Base-by-base conservation (phyloP, 805 yeast species). In the Kuraishia ogatae region DNA sequence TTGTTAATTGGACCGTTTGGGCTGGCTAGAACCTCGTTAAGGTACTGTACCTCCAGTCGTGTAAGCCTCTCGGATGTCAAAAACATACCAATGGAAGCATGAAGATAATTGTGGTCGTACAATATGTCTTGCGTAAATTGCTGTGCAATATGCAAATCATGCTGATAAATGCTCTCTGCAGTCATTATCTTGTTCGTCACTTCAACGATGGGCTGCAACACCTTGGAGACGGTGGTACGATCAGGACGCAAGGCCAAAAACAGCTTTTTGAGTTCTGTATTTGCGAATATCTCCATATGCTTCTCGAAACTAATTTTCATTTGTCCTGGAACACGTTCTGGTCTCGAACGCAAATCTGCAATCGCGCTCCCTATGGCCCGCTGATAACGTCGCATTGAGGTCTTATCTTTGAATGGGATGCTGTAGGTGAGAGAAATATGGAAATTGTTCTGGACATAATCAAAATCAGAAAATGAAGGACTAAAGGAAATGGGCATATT, bases 51-150 rank as follows among this genome's bases (percentile, higher is more conserved):
- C 43, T 35, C 43, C n/a, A 35, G 17, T 13, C 17, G 15, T 35
- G 43, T 35, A 4, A 93, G 65, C 77, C 92, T 50, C 92, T 91
- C 0, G 92, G 88, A 64, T 90, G 87, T 69, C 78, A 85, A 5
- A 77, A 75, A 57, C 76, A 77, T 54, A 66, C 68, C 47, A 68
- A 66, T 17, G 35, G 20, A 43, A 22, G 15, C 24, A 35, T 46
- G 50, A 48, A 11, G 20, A 13, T 1, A 52, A 59, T 15, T 57
- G 60, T 26, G 87, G 87, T 2, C 87, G 86, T 2, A 62, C 80
- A 15, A 73, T 87, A 54, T 79, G 79, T 61, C 87, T 87, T 61
- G 77, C 77, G 59, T 84, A 82, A 62, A 76, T 84, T 50, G 92
- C n/a, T 35, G 43, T 3, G 43, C 43, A 8, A 35, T 35, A 4